Percentiles rank a stretch among this genome's conserved stretches.
These are phyloP conservation scores for Gamarada debralockiae DNA, from an alignment of 495 filamentous ascomycete genomes.

Conservation along the genomic window DNA sequence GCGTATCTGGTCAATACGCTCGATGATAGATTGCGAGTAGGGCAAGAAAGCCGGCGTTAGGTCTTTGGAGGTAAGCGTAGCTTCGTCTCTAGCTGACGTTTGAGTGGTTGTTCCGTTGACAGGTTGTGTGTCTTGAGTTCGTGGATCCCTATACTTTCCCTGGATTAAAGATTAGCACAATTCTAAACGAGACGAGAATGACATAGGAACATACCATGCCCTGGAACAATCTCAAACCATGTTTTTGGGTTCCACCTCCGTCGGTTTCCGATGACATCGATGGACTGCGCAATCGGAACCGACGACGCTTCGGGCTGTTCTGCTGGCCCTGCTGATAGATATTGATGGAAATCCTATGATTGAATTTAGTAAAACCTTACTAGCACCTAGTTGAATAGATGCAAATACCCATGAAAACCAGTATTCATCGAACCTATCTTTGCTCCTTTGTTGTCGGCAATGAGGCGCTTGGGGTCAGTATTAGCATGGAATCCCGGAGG, in stretches of 20 bases:
- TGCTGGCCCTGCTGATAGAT: neutral
- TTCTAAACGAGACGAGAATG: neutral
- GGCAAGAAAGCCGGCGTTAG: neutral
- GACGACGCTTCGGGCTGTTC: neutral
- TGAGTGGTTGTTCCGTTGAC: neutral
- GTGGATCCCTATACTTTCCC: neutral
- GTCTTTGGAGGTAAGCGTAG: neutral
- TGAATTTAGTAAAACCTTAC: too few relatives aligned
- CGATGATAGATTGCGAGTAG: constrained; percentile 2
- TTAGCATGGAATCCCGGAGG: constrained; percentile 5
- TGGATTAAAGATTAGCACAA: neutral
- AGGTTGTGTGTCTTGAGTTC: constrained; percentile 16
- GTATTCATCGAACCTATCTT: neutral
- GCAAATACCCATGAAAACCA: constrained; percentile 2
- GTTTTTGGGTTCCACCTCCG: neutral
- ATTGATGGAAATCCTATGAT: too few relatives aligned
- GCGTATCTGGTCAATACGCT: neutral
- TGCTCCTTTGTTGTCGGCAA: neutral
- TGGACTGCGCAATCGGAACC: neutral
- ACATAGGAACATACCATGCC: neutral
- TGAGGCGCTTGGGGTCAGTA: neutral
- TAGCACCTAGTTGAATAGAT: too few relatives aligned
- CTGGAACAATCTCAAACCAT: neutral
- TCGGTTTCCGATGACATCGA: neutral
- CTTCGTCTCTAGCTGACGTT: neutral